phyloP scores from a whole-genome alignment of 306 rosid genomes.

The Rosa chinensis region DNA sequence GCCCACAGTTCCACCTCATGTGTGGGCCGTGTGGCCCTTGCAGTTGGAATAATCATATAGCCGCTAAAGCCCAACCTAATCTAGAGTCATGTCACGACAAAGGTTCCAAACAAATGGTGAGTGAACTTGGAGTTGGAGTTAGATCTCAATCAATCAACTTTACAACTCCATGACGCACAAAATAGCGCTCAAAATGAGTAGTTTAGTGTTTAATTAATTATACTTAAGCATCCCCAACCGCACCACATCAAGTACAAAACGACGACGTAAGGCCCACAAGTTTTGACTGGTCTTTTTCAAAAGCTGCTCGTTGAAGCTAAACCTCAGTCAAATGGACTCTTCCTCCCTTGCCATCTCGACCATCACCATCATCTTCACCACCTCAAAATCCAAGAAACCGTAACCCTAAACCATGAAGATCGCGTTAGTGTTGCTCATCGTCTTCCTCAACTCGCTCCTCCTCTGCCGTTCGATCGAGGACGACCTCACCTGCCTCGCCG shows the following conservation, averaged over 20 bases:
- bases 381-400: neutral
- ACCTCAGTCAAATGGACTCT: neutral
- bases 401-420: constrained; percentile 25
- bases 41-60: no score
- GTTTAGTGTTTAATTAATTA: neutral
- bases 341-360: neutral
- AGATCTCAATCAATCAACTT: neutral
- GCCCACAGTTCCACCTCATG: neutral
- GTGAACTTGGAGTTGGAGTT: neutral
- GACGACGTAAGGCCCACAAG: neutral
- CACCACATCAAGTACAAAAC: neutral
- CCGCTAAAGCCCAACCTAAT: neutral
- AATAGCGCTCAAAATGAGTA: neutral
- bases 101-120: neutral
- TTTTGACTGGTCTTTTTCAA: neutral
- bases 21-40: neutral
- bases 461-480: constrained; percentile 38
- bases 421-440: constrained; percentile 6
- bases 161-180: neutral
- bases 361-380: neutral
- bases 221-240: neutral
- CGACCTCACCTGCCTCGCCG: constrained; percentile 46
- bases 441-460: constrained; percentile 15
- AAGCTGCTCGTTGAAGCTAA: neutral
- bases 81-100: neutral